phyloP scores from a whole-genome alignment of 139 green algal genomes.

The Diplosphaera chodatii region DNA sequence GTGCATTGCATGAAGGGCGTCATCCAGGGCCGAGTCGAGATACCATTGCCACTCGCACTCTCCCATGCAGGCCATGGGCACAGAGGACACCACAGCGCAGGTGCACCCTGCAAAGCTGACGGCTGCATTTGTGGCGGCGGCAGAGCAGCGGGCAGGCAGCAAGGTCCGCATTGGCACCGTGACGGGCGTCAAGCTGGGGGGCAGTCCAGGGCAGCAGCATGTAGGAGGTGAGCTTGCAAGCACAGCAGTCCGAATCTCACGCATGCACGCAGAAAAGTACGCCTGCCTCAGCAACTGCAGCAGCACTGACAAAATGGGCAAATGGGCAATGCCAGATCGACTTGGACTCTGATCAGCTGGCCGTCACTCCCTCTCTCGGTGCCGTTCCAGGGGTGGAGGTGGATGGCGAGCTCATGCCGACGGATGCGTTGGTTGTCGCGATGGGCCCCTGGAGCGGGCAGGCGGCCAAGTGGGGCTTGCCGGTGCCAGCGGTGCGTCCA shows the following conservation, averaged over 20 bases:
- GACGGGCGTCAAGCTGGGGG: constrained; percentile 29
- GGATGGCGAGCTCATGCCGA: constrained; percentile 24
- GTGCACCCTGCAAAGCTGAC: constrained; percentile 72
- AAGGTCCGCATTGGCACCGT: constrained; percentile 38
- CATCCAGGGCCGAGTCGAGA: too few species aligned
- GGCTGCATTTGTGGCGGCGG: constrained; percentile 42
- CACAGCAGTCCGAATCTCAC: too few species aligned
- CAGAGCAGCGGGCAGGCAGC: constrained; percentile 24
- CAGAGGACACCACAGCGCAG: constrained; percentile 47
- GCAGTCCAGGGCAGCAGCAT: not conserved
- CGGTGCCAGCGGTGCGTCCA: too few species aligned
- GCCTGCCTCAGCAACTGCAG: too few species aligned
- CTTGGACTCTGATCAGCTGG: too few species aligned
- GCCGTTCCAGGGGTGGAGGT: constrained; percentile 27
- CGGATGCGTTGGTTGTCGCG: constrained; percentile 60
- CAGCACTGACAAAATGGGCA: too few species aligned
- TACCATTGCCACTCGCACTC: too few species aligned
- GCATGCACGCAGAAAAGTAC: too few species aligned
- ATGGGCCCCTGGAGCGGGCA: constrained; percentile 67
- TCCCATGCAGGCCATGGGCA: constrained; percentile 44
- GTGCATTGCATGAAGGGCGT: too few species aligned
- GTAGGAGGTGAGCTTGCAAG: not conserved
- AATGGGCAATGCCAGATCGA: too few species aligned
- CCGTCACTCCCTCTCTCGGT: too few species aligned
- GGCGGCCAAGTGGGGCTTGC: constrained; percentile 38